These are phyloP conservation scores for Pyricularia grisea DNA, from an alignment of 2,329 filamentous ascomycete genomes.

Conservation along the genomic window DNA sequence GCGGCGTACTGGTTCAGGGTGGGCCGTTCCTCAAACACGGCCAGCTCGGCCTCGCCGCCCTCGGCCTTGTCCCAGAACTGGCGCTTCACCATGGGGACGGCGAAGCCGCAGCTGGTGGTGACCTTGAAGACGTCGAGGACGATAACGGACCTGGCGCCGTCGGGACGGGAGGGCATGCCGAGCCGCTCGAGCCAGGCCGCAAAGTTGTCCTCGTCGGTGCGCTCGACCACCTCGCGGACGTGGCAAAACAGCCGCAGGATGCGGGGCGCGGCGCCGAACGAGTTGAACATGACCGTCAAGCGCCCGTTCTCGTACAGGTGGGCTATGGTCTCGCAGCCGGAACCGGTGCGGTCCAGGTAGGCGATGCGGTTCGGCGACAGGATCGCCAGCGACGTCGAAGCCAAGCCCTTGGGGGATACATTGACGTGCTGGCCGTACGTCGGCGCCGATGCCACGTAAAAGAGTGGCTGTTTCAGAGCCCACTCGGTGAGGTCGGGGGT, in stretches of 20 bases:
- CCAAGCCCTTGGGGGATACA: constrained; percentile 64
- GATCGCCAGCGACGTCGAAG: constrained; percentile 51
- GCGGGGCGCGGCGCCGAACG: constrained; percentile 47
- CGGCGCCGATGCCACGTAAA: constrained; percentile 68
- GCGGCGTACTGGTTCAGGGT: constrained; percentile 43
- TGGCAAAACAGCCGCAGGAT: constrained; percentile 57
- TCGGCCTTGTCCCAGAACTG: constrained; percentile 17
- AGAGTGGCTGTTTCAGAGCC: constrained; percentile 59
- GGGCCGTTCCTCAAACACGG: constrained; percentile 42
- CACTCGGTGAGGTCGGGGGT: constrained; percentile 47
- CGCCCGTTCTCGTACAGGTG: constrained; percentile 36
- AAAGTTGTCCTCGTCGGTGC: constrained; percentile 38
- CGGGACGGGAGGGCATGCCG: constrained; percentile 19
- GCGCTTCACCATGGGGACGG: constrained; percentile 44
- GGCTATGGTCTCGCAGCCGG: constrained; percentile 65
- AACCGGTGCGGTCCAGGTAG: constrained; percentile 68
- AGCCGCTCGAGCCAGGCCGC: constrained; percentile 33
- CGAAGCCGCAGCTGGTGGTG: constrained; percentile 59
- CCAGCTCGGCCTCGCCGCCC: constrained; percentile 20
- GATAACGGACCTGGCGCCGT: constrained; percentile 50
- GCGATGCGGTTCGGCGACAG: constrained; percentile 49
- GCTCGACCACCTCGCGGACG: constrained; percentile 46
- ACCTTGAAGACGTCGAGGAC: constrained; percentile 53
- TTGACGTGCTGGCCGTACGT: constrained; percentile 62
- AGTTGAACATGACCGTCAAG: constrained; percentile 21